These are phyloP conservation scores for Penicillium sp. DNA, from an alignment of 2,329 filamentous ascomycete genomes.

Conservation along the genomic window DNA sequence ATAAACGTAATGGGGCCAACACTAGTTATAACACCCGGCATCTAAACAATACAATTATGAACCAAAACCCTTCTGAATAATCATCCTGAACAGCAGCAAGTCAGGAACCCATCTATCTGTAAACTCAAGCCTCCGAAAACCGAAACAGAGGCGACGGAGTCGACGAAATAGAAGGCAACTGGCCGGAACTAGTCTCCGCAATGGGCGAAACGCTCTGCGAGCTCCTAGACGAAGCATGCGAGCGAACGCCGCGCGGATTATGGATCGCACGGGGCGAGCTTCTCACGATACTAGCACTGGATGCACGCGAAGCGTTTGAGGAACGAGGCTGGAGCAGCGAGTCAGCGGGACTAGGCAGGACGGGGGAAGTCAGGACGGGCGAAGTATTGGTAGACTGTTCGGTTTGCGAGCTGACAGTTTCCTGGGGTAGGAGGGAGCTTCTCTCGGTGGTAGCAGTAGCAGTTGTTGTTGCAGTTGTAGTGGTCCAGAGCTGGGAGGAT, in stretches of 20 bases:
- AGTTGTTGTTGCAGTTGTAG: slow-evolving; percentile 3
- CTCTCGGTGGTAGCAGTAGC: not conserved
- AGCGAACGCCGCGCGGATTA: not conserved
- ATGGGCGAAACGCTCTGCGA: not conserved
- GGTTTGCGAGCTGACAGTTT: not conserved
- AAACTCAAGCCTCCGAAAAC: slow-evolving; percentile 4
- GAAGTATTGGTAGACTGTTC: not conserved
- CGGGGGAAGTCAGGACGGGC: not conserved
- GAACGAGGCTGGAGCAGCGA: not conserved
- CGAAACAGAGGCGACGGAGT: slow-evolving; percentile 5
- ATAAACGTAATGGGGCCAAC: not conserved
- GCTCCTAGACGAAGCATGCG: not conserved
- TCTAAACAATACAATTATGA: not conserved
- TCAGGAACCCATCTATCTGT: not conserved
- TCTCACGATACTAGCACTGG: slow-evolving; percentile 1
- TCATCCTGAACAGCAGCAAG: not conserved
- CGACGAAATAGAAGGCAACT: not conserved
- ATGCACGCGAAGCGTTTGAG: slow-evolving; percentile 6
- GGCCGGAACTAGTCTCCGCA: not conserved
- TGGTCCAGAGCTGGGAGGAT: slow-evolving; percentile 14
- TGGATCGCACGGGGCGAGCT: slow-evolving; percentile 1
- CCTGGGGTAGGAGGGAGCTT: not conserved
- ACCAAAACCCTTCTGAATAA: not conserved
- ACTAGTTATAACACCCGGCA: not conserved
- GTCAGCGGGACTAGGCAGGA: not conserved